Conservation (phyloP, 345 rosid species). For the Salix suchowensis region DNA sequence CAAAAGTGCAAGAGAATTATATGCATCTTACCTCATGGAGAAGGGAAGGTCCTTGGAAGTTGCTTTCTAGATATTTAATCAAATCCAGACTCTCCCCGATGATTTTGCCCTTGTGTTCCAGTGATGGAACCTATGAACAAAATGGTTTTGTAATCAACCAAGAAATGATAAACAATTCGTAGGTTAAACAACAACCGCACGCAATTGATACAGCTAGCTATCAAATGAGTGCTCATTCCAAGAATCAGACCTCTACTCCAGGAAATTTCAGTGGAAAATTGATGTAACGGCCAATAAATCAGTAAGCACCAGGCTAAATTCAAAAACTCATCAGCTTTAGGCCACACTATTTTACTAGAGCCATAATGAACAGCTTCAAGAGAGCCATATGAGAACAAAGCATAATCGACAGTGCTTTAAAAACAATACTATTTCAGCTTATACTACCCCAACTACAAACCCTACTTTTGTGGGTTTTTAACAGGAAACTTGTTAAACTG, state of each 20-base stretch:
- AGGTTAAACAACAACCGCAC: background rate
- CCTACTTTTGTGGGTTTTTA: background rate
- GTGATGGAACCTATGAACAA: conserved; percentile 62
- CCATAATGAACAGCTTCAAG: background rate
- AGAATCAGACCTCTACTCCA: background rate
- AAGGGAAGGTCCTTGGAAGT: conserved; percentile 81
- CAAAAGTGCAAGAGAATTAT: background rate
- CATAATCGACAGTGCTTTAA: background rate
- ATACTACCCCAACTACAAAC: background rate
- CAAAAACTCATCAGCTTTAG: background rate
- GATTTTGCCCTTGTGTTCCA: conserved; percentile 86
- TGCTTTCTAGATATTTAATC: conserved; percentile 66
- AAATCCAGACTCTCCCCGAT: conserved; percentile 87
- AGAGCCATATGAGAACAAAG: background rate
- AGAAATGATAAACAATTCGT: background rate
- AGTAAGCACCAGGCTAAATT: background rate
- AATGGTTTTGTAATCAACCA: background rate
- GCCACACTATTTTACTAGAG: background rate
- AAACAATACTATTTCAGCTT: background rate
- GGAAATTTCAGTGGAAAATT: background rate
- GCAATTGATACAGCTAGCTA: background rate
- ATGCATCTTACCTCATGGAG: conserved; percentile 47
- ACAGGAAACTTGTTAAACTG: background rate
- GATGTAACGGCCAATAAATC: background rate
- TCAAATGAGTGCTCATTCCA: background rate